Percentiles rank a stretch among this genome's conserved stretches.
Conservation (phyloP, 2,329 filamentous ascomycete genomes). For the Trichoderma asperellum region DNA sequence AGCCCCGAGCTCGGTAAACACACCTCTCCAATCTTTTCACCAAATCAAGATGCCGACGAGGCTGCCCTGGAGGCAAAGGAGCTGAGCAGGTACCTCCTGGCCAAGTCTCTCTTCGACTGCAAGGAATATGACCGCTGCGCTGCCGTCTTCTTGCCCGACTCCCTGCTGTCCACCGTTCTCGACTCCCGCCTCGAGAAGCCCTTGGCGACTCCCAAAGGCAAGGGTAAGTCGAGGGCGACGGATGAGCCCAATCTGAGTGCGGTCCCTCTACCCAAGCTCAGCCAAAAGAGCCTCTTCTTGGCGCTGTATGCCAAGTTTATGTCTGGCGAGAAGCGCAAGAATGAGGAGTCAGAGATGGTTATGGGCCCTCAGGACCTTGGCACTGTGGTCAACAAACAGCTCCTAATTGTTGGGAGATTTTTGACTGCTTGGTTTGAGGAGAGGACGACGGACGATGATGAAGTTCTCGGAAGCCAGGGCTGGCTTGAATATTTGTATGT, state of each 20-base stretch:
- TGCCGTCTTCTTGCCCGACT: conserved; percentile 82
- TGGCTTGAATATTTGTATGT: conserved; percentile 83
- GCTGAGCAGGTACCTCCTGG: conserved; percentile 80
- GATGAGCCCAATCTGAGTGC: conserved; percentile 34
- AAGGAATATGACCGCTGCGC: conserved; percentile 94
- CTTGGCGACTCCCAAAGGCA: conserved; percentile 48
- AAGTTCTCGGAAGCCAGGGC: conserved; percentile 72
- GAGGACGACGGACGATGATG: conserved; percentile 60
- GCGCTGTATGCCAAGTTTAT: conserved; percentile 91
- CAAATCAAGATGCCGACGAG: conserved; percentile 71
- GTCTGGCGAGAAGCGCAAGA: conserved; percentile 91
- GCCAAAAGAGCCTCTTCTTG: conserved; percentile 90
- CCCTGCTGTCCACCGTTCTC: conserved; percentile 70
- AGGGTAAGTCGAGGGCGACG: conserved; percentile 58
- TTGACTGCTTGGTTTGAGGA: conserved; percentile 81
- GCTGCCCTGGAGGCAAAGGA: conserved; percentile 77
- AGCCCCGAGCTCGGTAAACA: conserved; percentile 41
- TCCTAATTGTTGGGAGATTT: conserved; percentile 73
- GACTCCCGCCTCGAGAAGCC: conserved; percentile 49
- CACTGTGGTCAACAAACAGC: conserved; percentile 80
- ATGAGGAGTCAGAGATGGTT: conserved; percentile 97
- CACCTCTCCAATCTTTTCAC: conserved; percentile 54
- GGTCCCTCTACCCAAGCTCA: conserved; percentile 60
- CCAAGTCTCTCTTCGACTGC: conserved; percentile 94
- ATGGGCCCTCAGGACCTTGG: conserved; percentile 90